Percentiles rank a stretch among this genome's conserved stretches.
Evolutionary conservation across 805 yeast genomes (phyloP).

Genomic region (Metschnikowia hibisci): DNA sequence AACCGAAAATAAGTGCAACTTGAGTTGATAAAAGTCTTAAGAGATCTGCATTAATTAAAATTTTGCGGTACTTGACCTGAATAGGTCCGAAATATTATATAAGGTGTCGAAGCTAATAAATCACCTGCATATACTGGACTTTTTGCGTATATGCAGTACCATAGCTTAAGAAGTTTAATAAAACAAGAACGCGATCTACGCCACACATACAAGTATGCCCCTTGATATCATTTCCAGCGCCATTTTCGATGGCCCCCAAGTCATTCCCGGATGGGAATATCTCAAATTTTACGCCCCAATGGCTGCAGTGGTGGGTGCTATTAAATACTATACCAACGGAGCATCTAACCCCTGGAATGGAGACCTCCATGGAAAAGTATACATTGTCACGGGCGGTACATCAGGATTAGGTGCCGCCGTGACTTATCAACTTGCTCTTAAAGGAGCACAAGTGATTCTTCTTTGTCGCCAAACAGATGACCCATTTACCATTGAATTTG

Average conservation of each 20-base stretch:
- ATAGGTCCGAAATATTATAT: no score
- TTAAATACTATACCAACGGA: conserved; percentile 79
- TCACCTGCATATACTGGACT: no score
- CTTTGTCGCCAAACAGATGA: conserved; percentile 63
- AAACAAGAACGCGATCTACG: no score
- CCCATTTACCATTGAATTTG: conserved; percentile 71
- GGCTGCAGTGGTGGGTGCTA: conserved; percentile 34
- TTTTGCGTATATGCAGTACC: no score
- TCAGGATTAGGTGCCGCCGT: conserved; percentile 82
- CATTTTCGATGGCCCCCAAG: conserved; percentile 65
- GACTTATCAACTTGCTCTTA: conserved; percentile 65
- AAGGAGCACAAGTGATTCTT: conserved; percentile 85
- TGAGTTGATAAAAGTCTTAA: no score
- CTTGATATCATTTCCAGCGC: conserved; percentile 71
- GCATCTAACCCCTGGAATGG: conserved; percentile 86
- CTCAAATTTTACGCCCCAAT: conserved; percentile 56
- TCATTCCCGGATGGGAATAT: conserved; percentile 69
- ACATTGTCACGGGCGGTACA: conserved; percentile 87
- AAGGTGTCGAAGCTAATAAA: no score
- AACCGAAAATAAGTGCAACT: no score
- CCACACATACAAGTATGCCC: no score
- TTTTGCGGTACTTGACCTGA: no score
- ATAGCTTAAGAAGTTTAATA: no score
- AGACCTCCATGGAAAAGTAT: conserved; percentile 86
- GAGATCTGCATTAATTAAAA: no score